Conservation (phyloP, 73 alveolate species). For the Symbiodinium pilosum region DNA sequence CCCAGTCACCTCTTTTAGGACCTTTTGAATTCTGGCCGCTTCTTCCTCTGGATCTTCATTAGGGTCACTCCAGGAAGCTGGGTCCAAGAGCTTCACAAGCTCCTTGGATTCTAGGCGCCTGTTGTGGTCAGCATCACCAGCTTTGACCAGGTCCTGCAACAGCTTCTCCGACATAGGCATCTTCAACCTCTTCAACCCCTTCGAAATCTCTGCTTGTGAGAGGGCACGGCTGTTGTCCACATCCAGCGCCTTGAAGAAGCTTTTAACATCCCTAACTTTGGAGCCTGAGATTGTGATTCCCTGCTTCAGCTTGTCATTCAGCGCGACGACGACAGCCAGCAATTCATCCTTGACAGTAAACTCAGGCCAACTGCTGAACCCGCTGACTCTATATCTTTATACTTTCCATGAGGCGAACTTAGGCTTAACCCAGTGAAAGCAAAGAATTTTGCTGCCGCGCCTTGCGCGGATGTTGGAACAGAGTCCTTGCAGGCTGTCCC, state of each 20-base stretch:
- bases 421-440: too few relatives aligned
- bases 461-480: slow-evolving; percentile 18
- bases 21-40: neutral
- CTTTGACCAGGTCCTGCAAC: neutral
- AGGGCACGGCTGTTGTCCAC: neutral
- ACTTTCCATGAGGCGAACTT: neutral
- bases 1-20: neutral
- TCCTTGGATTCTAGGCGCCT: neutral
- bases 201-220: neutral
- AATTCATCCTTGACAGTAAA: neutral
- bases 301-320: neutral
- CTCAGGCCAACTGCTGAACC: neutral
- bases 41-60: neutral
- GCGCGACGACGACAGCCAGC: neutral
- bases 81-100: neutral
- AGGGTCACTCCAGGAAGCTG: neutral
- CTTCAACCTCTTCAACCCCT: neutral
- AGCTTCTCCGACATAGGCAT: neutral
- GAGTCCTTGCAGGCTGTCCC: neutral
- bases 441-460: too few relatives aligned
- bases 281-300: neutral
- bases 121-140: neutral
- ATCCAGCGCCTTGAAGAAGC: slow-evolving; percentile 4
- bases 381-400: neutral
- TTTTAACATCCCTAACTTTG: neutral